phyloP scores from a whole-genome alignment of 345 rosid species.

The Murraya paniculata region DNA sequence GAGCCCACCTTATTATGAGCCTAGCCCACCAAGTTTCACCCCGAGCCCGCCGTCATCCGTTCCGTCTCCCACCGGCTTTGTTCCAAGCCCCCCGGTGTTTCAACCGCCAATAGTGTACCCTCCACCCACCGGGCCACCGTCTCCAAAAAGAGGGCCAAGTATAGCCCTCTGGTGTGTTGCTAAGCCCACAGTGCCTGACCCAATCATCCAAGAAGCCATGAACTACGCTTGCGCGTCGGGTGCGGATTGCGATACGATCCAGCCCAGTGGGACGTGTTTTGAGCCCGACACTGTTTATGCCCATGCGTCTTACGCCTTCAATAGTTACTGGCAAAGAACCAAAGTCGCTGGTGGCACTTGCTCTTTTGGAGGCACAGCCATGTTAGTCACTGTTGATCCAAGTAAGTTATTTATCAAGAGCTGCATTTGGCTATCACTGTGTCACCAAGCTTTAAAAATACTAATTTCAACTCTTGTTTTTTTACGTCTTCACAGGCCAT shows the following conservation, averaged over 20 bases:
- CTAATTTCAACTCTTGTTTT: background rate
- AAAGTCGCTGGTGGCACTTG: constrained; percentile 74
- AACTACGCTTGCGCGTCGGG: constrained; percentile 90
- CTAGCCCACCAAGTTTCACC: constrained; percentile 26
- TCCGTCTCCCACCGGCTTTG: constrained; percentile 38
- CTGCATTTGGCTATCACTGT: no score
- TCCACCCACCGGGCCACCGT: constrained; percentile 67
- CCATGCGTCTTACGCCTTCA: constrained; percentile 89
- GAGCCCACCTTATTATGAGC: constrained; percentile 44
- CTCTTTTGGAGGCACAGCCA: constrained; percentile 92
- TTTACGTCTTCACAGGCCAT: constrained; percentile 37
- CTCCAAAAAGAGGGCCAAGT: constrained; percentile 36
- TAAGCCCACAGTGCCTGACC: constrained; percentile 91
- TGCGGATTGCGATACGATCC: constrained; percentile 76
- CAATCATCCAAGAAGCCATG: constrained; percentile 92
- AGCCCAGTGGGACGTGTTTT: constrained; percentile 66
- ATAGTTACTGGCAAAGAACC: constrained; percentile 90
- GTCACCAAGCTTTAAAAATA: no score
- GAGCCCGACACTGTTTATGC: constrained; percentile 72
- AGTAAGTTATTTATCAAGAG: constrained; percentile 36
- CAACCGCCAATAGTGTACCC: constrained; percentile 79
- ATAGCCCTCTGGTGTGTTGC: constrained; percentile 88
- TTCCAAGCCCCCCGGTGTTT: constrained; percentile 51
- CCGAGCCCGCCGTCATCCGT: constrained; percentile 33
- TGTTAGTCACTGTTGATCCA: constrained; percentile 86